phyloP scores from a whole-genome alignment of 176 grass and related monocot genomes.

The Oropetium thomaeum region DNA sequence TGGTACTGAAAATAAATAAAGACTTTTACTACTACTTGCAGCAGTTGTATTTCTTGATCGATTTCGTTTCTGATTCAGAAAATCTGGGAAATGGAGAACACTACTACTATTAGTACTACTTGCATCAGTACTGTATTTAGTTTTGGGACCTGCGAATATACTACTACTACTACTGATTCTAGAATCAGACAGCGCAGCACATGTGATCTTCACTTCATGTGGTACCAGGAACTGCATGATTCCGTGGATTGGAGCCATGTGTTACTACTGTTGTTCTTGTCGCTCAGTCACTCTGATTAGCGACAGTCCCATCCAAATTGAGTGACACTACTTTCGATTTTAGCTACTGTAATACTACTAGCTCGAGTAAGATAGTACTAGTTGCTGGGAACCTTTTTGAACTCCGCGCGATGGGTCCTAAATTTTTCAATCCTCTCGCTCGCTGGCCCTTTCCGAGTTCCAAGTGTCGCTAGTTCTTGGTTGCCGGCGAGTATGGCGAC shows the following conservation, averaged over 20 bases:
- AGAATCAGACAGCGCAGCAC: neutral
- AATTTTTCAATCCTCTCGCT: neutral
- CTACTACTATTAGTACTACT: neutral
- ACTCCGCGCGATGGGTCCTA: neutral
- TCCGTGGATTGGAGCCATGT: neutral
- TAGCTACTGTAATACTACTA: too few relatives aligned
- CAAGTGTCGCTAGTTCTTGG: neutral
- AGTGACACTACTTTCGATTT: too few relatives aligned
- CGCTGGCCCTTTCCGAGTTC: neutral
- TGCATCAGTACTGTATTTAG: neutral
- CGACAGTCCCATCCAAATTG: neutral
- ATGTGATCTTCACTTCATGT: neutral
- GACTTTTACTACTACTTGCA: too few relatives aligned
- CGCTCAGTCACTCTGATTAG: neutral
- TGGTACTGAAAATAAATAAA: slow-evolving; percentile 3
- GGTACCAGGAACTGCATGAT: neutral
- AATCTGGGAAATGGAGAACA: neutral
- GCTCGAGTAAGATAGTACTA: too few relatives aligned
- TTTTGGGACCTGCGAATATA: neutral
- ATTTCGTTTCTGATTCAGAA: neutral
- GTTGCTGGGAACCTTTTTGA: neutral
- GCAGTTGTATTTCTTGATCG: too few relatives aligned
- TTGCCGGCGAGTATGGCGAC: too few relatives aligned
- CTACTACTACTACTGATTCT: neutral
- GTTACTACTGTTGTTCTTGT: neutral